Evolutionary conservation across 306 rosid genomes (phyloP), one percentile per base, ranked within the genome.

Genomic region (Dicorynia guianensis): DNA sequence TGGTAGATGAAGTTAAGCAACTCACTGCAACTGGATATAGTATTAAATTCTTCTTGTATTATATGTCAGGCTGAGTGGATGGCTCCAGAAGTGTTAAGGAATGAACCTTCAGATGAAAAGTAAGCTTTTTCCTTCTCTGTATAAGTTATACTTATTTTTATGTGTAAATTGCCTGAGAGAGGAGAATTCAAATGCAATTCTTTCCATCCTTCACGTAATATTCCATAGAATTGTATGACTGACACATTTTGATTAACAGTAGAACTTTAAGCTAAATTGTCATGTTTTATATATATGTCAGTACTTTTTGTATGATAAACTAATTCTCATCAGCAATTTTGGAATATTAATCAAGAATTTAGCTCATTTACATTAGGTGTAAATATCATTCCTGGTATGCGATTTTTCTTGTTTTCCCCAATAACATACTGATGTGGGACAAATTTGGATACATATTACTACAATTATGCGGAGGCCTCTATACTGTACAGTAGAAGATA

Each of bases 41-140:
- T 50, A 76, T 58, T 79, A 72, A 82, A 62, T 61, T 50, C 35
- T 62, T 77, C 8, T 69, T 82, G 76, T 82, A 30, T 63, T 57
- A 3, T 52, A 49, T 79, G 64, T 79, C 89, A 96, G 99, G 99
- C 99, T 25, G 99, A 96, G 89, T 96, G 98, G 99, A 96, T 96
- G 99, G 99, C 99, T 75, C 99, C 99, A 6, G 99, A 96, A 88
- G 99, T 96, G 54, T 83, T 96, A 76, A 84, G 99, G 82, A 96
- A 93, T 64, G 99, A 96, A 85, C 99, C 93, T 76, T 89, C 98
- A 38, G 82, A 96, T 85, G 99, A 96, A 81, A 96, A 96, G 99
- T 96, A 88, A 81, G 88, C 63, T 72, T 63, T 63, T 38, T 55
- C 67, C 44, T 49, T 76, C 42, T 57, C 17, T 20, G 20, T 78